phyloP scores from a whole-genome alignment of 2,329 filamentous ascomycete genomes.

The Epichloe aotearoae region DNA sequence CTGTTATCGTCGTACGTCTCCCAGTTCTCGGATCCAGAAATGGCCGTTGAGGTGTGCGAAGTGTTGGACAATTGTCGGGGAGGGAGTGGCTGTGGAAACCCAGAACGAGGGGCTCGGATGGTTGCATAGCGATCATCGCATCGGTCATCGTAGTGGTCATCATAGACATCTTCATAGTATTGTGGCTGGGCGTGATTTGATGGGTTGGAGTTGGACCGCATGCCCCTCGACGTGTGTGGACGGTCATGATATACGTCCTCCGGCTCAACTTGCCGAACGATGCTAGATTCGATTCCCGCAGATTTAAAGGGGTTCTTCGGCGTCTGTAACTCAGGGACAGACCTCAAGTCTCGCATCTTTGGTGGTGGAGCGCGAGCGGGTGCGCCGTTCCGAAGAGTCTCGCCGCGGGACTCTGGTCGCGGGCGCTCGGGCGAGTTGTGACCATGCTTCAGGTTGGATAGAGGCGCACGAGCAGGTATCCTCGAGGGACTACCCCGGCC shows the following conservation, averaged over 20 bases:
- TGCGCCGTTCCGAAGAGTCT: conserved; percentile 39
- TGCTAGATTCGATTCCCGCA: conserved; percentile 36
- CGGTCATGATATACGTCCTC: conserved; percentile 79
- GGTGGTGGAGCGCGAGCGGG: conserved; percentile 62
- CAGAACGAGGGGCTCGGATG: conserved; percentile 21
- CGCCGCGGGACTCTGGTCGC: conserved; percentile 28
- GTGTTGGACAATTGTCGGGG: conserved; percentile 51
- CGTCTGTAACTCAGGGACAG: conserved; percentile 37
- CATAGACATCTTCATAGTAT: conserved; percentile 24
- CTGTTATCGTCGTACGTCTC: conserved; percentile 86
- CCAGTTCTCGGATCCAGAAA: conserved; percentile 90
- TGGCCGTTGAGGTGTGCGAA: conserved; percentile 60
- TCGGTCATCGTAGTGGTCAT: conserved; percentile 15
- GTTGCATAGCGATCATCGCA: conserved; percentile 27
- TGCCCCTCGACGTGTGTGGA: conserved; percentile 19
- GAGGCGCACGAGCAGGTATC: conserved; percentile 55
- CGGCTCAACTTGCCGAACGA: conserved; percentile 49
- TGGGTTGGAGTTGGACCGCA: conserved; percentile 27
- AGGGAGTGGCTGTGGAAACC: conserved; percentile 29
- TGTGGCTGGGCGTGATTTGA: conserved; percentile 20
- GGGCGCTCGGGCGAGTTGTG: conserved; percentile 71
- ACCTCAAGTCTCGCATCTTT: conserved; percentile 73
- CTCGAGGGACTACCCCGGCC: conserved; percentile 30
- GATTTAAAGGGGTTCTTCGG: conserved; percentile 35
- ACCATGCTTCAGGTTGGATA: conserved; percentile 55